A percentile compares a stretch with the other conserved stretches of the same genome.
Conservation (phyloP, 2,329 filamentous ascomycete genomes). For the Trichoderma simmonsii region DNA sequence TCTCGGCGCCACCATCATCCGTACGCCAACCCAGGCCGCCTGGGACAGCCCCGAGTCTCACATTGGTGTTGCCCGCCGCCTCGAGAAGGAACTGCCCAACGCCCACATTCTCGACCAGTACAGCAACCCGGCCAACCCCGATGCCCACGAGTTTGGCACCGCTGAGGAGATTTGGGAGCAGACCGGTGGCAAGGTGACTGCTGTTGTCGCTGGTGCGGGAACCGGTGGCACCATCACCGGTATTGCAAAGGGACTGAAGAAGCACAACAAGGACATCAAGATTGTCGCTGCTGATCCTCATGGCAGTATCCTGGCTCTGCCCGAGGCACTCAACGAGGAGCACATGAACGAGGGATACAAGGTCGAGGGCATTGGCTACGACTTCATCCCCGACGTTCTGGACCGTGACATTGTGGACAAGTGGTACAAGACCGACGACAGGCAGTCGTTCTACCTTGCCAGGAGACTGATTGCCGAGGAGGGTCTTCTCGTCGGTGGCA, state of each 20-base stretch:
- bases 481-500: constrained; percentile 88
- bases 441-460: constrained; percentile 87
- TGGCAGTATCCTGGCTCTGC: constrained; percentile 85
- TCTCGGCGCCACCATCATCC: constrained; percentile 93
- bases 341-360: constrained; percentile 85
- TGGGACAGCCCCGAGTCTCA: constrained; percentile 94
- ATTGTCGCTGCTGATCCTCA: constrained; percentile 90
- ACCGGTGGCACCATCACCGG: constrained; percentile 96
- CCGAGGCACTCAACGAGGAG: constrained; percentile 74
- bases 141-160: constrained; percentile 90
- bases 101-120: constrained; percentile 98
- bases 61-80: constrained; percentile 85
- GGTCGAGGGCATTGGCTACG: constrained; percentile 97
- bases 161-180: constrained; percentile 96
- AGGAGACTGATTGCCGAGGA: constrained; percentile 89
- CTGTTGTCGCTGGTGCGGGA: constrained; percentile 85
- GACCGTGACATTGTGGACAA: constrained; percentile 76
- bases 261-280: constrained; percentile 82
- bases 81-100: constrained; percentile 95
- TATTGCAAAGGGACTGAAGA: constrained; percentile 77
- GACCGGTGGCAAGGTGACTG: constrained; percentile 76
- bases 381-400: constrained; percentile 94
- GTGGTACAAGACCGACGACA: constrained; percentile 98
- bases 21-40: constrained; percentile 92
- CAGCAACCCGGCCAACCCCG: constrained; percentile 83